These are phyloP conservation scores for Scutellaria minor DNA, from an alignment of 257 asterid species.

Conservation along the genomic window DNA sequence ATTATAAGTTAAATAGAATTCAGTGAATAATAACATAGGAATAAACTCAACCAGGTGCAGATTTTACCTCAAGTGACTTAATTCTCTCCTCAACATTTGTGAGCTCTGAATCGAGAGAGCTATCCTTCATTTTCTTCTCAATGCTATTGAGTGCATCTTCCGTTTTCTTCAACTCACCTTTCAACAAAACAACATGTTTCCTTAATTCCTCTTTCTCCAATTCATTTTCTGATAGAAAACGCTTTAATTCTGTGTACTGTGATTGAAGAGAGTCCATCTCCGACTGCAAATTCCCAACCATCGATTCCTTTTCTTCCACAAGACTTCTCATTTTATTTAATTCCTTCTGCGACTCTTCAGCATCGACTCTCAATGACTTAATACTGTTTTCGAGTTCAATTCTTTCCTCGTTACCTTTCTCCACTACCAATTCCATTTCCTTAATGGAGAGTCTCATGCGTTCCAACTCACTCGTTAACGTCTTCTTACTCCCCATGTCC, in stretches of 20 bases:
- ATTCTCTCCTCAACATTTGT: conserved; percentile 73
- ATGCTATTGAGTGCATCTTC: conserved; percentile 59
- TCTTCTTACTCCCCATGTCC: conserved; percentile 48
- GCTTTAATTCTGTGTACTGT: conserved; percentile 50
- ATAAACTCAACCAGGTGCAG: conserved; percentile 19
- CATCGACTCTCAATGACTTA: conserved; percentile 46
- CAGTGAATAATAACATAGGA: conserved; percentile 9
- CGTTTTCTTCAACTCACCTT: conserved; percentile 59
- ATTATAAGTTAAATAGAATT: too few relatives aligned
- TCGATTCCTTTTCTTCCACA: conserved; percentile 60
- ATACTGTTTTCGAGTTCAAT: conserved; percentile 52
- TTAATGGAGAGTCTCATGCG: conserved; percentile 46
- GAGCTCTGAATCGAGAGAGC: conserved; percentile 52
- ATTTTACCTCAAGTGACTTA: conserved; percentile 78
- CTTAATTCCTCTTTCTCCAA: conserved; percentile 68
- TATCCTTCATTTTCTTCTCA: conserved; percentile 72
- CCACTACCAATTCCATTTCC: conserved; percentile 54
- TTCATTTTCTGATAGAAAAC: conserved; percentile 47
- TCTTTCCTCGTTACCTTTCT: conserved; percentile 53
- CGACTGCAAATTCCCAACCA: conserved; percentile 45
- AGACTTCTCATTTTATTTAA: conserved; percentile 44
- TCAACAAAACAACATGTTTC: conserved; percentile 56
- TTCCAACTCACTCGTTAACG: conserved; percentile 50
- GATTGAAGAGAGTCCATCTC: conserved; percentile 58
- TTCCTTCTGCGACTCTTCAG: conserved; percentile 50